Percentiles rank a stretch among this genome's conserved stretches.
Conservation (phyloP, 2,329 filamentous ascomycete species). For the Aspergillus sp. region DNA sequence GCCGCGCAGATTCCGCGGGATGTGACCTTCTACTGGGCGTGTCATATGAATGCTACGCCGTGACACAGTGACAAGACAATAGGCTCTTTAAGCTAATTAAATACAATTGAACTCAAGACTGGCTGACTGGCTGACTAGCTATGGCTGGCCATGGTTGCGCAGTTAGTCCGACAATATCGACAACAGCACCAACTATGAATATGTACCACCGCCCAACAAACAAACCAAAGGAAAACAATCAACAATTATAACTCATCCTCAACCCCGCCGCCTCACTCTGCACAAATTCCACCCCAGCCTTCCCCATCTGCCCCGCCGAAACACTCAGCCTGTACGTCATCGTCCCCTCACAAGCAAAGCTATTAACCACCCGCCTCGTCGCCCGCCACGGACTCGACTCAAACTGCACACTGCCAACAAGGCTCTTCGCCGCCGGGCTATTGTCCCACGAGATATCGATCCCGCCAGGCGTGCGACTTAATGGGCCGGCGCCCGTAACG, state of each 20-base stretch:
- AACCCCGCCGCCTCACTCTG: slow-evolving; percentile 1
- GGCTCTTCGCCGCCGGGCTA: slow-evolving; percentile 1
- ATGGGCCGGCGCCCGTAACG: not conserved
- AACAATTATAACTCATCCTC: slow-evolving; percentile 12
- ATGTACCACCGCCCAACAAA: not conserved
- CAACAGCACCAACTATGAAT: not conserved
- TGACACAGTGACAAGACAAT: not conserved
- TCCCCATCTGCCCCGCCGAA: not conserved
- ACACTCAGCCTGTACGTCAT: slow-evolving; percentile 14
- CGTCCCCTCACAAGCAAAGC: slow-evolving; percentile 4
- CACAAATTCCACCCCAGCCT: slow-evolving; percentile 8
- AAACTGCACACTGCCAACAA: slow-evolving; percentile 8
- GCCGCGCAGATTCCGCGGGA: not conserved
- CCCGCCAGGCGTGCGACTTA: slow-evolving; percentile 4
- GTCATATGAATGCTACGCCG: not conserved
- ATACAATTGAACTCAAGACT: too few species aligned
- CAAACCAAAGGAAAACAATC: not conserved
- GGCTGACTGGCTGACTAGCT: not conserved
- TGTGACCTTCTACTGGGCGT: not conserved
- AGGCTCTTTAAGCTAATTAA: too few species aligned
- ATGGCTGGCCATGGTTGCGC: not conserved
- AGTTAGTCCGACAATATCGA: not conserved
- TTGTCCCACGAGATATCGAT: slow-evolving; percentile 13
- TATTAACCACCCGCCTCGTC: slow-evolving; percentile 6
- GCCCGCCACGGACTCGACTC: not conserved